Conservation (phyloP, 2,329 filamentous ascomycete species). For the Neoarthrinium moseri region DNA sequence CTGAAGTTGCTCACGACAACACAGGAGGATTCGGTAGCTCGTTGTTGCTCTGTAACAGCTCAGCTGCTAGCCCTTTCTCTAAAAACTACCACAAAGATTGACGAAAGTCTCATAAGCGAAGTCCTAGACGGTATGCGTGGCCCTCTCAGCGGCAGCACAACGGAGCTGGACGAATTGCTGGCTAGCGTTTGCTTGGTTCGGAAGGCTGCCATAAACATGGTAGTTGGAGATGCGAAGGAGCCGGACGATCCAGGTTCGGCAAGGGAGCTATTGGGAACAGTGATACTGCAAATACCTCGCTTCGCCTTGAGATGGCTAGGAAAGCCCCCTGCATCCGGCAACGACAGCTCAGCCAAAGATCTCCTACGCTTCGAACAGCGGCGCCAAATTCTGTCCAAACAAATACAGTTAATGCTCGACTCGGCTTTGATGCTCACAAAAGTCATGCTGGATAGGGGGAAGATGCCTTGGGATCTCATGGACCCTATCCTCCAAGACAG, state of each 20-base stretch:
- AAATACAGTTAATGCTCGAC: slow-evolving; percentile 58
- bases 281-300: slow-evolving; percentile 58
- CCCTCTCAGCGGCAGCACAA: slow-evolving; percentile 55
- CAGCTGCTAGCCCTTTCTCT: slow-evolving; percentile 55
- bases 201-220: slow-evolving; percentile 50
- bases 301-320: slow-evolving; percentile 63
- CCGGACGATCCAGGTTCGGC: slow-evolving; percentile 12
- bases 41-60: slow-evolving; percentile 51
- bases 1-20: slow-evolving; percentile 37
- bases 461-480: slow-evolving; percentile 51
- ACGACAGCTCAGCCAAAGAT: slow-evolving; percentile 54
- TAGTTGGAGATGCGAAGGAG: slow-evolving; percentile 29
- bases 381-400: slow-evolving; percentile 49
- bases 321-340: slow-evolving; percentile 49
- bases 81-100: slow-evolving; percentile 36
- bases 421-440: slow-evolving; percentile 58
- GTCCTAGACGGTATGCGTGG: slow-evolving; percentile 57
- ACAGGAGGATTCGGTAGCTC: slow-evolving; percentile 44
- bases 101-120: slow-evolving; percentile 42
- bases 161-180: slow-evolving; percentile 61
- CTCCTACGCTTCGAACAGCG: slow-evolving; percentile 61
- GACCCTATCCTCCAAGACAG: slow-evolving; percentile 60
- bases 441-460: slow-evolving; percentile 44
- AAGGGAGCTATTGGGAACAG: slow-evolving; percentile 46
- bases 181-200: slow-evolving; percentile 54